Percentiles rank a stretch among this genome's conserved stretches.
These are phyloP conservation scores for Lipomyces mesembrius DNA, from an alignment of 805 yeast genomes.

Conservation along the genomic window DNA sequence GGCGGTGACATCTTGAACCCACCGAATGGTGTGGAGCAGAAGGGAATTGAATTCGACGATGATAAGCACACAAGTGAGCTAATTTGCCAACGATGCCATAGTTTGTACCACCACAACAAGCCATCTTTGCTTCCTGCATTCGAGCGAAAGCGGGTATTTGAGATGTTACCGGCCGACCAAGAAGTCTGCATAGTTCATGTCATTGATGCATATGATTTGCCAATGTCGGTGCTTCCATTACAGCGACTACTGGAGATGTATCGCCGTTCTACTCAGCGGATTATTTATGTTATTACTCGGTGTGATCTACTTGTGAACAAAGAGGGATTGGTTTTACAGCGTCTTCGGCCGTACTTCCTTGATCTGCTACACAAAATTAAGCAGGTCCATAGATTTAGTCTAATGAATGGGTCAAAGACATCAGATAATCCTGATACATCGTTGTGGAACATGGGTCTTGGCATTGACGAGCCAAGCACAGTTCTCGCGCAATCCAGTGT, in stretches of 20 bases:
- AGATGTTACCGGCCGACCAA: slow-evolving; percentile 18
- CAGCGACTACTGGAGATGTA: slow-evolving; percentile 9
- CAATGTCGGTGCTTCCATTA: slow-evolving; percentile 52
- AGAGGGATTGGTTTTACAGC: slow-evolving; percentile 3
- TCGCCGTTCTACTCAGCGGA: neutral
- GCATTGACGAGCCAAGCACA: neutral
- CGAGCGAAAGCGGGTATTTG: slow-evolving; percentile 8
- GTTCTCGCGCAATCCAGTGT: neutral
- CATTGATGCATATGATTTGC: slow-evolving; percentile 72
- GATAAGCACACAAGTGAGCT: neutral
- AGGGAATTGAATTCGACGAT: neutral
- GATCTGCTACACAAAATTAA: slow-evolving; percentile 6
- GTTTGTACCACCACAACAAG: slow-evolving; percentile 13
- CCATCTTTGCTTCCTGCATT: slow-evolving; percentile 12
- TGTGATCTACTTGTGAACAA: slow-evolving; percentile 21
- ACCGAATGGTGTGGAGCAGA: neutral
- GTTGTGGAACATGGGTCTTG: slow-evolving; percentile 21
- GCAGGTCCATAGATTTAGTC: slow-evolving; percentile 2
- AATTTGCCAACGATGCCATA: slow-evolving; percentile 26
- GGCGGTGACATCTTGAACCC: neutral
- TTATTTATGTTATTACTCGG: slow-evolving; percentile 19
- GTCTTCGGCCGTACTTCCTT: slow-evolving; percentile 19
- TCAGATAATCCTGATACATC: slow-evolving; percentile 4
- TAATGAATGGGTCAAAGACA: neutral
- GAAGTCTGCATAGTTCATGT: slow-evolving; percentile 60